Evolutionary conservation across 371 early-diverging fungal species (phyloP).

Genomic region (Apophysomyces sp.): DNA sequence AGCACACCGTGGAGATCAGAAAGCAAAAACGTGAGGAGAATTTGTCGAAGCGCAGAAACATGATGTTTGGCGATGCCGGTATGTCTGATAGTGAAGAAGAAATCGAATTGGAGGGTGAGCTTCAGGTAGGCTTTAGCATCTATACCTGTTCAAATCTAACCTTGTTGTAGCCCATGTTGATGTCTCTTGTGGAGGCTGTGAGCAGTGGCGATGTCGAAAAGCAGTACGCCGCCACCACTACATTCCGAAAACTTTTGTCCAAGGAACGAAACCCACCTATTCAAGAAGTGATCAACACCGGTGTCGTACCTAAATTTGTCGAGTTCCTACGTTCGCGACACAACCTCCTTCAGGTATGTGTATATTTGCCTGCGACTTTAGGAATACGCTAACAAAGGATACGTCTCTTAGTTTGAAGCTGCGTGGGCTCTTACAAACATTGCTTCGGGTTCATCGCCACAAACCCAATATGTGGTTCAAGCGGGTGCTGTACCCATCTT

Average conservation of each 20-base stretch:
- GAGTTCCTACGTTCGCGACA: conserved; percentile 86
- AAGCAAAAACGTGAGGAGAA: conserved; percentile 96
- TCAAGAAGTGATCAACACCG: conserved; percentile 92
- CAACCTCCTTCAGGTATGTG: conserved; percentile 83
- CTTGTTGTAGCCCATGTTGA: conserved; percentile 23
- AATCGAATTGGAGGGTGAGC: conserved; percentile 32
- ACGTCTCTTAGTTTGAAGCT: conserved; percentile 90
- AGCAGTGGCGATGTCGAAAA: conserved; percentile 75
- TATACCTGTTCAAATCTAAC: background rate
- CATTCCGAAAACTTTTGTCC: conserved; percentile 96
- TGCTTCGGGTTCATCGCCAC: conserved; percentile 97
- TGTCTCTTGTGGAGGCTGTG: conserved; percentile 71
- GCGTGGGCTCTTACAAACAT: conserved; percentile 99
- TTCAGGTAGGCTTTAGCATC: conserved; percentile 2
- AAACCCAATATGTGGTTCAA: conserved; percentile 96
- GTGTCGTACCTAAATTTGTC: conserved; percentile 96
- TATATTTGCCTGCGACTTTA: background rate
- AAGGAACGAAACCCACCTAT: conserved; percentile 99
- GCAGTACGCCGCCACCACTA: conserved; percentile 85
- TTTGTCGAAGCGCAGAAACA: conserved; percentile 24
- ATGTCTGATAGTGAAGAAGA: conserved; percentile 85
- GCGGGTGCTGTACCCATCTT: conserved; percentile 94
- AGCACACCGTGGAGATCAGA: conserved; percentile 81
- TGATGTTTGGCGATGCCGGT: conserved; percentile 3
- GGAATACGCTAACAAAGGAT: background rate